phyloP scores from a whole-genome alignment of 139 green algal genomes.

The Chlorella ohadii region DNA sequence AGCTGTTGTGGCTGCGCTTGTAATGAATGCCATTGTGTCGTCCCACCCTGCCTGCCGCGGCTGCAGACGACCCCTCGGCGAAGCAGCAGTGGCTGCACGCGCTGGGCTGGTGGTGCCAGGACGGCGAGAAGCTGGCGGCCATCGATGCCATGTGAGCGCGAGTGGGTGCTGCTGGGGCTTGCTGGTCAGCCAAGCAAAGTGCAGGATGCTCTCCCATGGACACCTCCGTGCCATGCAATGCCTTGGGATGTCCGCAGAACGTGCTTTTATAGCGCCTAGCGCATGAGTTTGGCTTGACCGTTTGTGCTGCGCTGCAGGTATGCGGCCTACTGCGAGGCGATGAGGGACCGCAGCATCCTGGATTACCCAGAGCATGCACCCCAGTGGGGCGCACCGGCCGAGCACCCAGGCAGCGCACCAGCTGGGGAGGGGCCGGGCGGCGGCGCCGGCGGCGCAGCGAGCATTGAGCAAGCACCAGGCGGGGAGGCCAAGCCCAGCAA shows the following conservation, averaged over 20 bases:
- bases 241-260: too few species aligned
- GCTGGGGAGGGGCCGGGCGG: not conserved
- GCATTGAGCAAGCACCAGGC: not conserved
- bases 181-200: too few species aligned
- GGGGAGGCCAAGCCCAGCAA: not conserved
- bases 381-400: not conserved
- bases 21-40: not conserved
- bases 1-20: too few species aligned
- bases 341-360: slow-evolving; percentile 14
- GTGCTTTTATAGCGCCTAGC: too few species aligned
- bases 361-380: slow-evolving; percentile 12
- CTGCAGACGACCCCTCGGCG: slow-evolving; percentile 36
- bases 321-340: slow-evolving; percentile 28
- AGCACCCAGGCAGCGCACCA: too few species aligned
- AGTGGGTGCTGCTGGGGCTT: too few species aligned
- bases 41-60: not conserved
- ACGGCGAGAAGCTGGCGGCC: slow-evolving; percentile 6
- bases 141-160: slow-evolving; percentile 19
- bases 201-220: too few species aligned
- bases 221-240: too few species aligned
- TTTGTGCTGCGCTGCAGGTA: not conserved
- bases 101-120: slow-evolving; percentile 43
- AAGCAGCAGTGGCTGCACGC: slow-evolving; percentile 51
- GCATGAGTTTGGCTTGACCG: too few species aligned
- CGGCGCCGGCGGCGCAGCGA: not conserved